A percentile compares a stretch with the other conserved stretches of the same genome.
phyloP scores from a whole-genome alignment of 805 yeast species.

The Wickerhamomyces kurtzmanii region DNA sequence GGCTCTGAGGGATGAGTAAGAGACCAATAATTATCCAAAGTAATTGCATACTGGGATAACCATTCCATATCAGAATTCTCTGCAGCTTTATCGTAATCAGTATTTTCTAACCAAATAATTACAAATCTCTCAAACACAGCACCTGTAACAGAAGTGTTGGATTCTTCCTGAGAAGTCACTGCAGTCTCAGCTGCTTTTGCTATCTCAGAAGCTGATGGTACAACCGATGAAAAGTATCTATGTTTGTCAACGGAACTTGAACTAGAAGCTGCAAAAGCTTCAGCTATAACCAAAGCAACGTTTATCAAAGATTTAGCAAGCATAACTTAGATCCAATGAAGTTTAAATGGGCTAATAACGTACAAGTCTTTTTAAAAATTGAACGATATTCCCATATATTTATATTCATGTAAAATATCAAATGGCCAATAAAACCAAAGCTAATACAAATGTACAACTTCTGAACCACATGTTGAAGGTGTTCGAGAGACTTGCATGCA shows the following conservation, averaged over 20 bases:
- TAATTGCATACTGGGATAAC: conserved; percentile 33
- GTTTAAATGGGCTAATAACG: no score
- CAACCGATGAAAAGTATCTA: conserved; percentile 19
- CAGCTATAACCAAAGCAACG: no score
- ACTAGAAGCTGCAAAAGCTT: conserved; percentile 7
- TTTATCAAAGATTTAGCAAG: no score
- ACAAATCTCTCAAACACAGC: conserved; percentile 27
- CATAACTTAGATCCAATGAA: no score
- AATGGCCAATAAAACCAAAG: no score
- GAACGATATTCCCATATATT: no score
- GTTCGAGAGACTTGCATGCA: no score
- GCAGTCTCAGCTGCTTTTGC: conserved; percentile 24
- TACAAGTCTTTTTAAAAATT: no score
- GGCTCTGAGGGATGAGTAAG: conserved; percentile 46
- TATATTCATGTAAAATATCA: no score
- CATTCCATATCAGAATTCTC: conserved; percentile 31
- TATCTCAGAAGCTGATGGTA: conserved; percentile 23
- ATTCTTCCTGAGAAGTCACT: conserved; percentile 18
- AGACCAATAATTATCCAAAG: conserved; percentile 40
- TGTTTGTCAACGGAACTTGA: conserved; percentile 11
- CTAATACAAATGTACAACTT: no score
- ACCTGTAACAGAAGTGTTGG: conserved; percentile 30
- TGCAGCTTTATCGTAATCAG: conserved; percentile 40
- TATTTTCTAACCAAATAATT: conserved; percentile 41
- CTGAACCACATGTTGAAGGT: no score